Base-by-base conservation (phyloP, 169 alveolate genomes). In the Plasmodium reichenowi region DNA sequence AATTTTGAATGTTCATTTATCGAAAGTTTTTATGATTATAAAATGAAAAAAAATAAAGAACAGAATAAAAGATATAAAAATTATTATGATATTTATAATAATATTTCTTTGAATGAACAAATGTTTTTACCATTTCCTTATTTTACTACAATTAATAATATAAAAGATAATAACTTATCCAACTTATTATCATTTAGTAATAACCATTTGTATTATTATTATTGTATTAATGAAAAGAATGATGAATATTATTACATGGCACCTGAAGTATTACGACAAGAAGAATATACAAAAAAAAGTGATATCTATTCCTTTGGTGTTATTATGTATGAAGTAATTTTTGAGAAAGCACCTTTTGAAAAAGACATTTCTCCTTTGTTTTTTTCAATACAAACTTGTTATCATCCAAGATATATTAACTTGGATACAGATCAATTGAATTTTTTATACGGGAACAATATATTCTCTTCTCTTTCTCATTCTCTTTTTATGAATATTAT, bases 301-400 rank as follows among this genome's bases (percentile, higher is more conserved):
- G 97, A 95, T 74, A 93, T 95, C 29, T 95, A 85, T 75, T 92
- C 97, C 22, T 92, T 95, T 6, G 97, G 97, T 4, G 93, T 95
- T 8, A 92, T 95, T 32, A 88, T 95, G 71, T 94, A 93, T 78
- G 97, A 95, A 89, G 78, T 95, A 93, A 83, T 93, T 20, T 83
- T 83, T 63, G 67, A 72, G 12, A 24, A 48, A 1, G 6, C 56
- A 17, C 91, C 91, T 8, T 68, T 83, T n/a, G 32, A 10, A 26
- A 68, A 59, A 45, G 66, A 83, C 9, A 17, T 6, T 15, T 24
- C 70, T 13, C 83, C 83, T n/a, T 58, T 58, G 6, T 83, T 70
- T 62, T 68, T 83, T 68, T 15, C 29, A 47, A 24, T 50, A 43
- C 58, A 72, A 6, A 68, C 85, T 38, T 67, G 85, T 59, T 54